These are phyloP conservation scores for Paragyromitra xinjiangensis DNA, from an alignment of 495 filamentous ascomycete genomes.

Conservation along the genomic window DNA sequence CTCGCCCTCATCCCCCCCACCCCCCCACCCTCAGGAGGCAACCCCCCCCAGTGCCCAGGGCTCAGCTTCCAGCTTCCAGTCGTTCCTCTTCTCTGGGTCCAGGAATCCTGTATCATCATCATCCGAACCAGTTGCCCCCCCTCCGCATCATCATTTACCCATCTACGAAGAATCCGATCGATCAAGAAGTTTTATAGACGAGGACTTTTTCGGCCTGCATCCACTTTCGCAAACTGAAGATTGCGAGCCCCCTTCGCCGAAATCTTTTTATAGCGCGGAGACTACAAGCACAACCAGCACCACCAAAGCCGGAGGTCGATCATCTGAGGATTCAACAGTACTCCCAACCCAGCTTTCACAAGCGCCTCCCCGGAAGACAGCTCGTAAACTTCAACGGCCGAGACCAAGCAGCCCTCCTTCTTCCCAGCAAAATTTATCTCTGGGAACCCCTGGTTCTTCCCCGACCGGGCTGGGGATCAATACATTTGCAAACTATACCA, in stretches of 20 bases:
- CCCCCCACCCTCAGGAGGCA: conserved; percentile 47
- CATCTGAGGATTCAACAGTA: conserved; percentile 27
- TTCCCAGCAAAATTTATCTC: conserved; percentile 33
- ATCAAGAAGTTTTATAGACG: conserved; percentile 43
- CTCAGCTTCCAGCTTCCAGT: conserved; percentile 51
- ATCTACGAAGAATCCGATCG: conserved; percentile 45
- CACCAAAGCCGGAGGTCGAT: conserved; percentile 45
- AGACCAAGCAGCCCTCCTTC: conserved; percentile 48
- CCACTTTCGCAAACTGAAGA: conserved; percentile 45
- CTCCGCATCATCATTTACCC: conserved; percentile 45
- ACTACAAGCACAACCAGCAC: conserved; percentile 53
- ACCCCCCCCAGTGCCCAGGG: conserved; percentile 33
- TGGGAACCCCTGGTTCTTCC: conserved; percentile 42
- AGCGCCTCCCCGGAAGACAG: conserved; percentile 40
- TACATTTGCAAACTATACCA: conserved; percentile 49
- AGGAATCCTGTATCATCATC: conserved; percentile 38
- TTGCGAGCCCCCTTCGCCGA: conserved; percentile 52
- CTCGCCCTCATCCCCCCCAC: conserved; percentile 46
- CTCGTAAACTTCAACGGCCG: conserved; percentile 48
- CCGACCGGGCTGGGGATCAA: conserved; percentile 45
- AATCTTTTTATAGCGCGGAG: conserved; percentile 55
- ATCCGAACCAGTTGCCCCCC: conserved; percentile 33
- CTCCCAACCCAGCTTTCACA: conserved; percentile 43
- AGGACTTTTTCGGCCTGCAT: conserved; percentile 45
- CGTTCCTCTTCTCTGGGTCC: conserved; percentile 51